Base-by-base conservation (phyloP, 2,329 filamentous ascomycete species). In the Fusarium sp. region DNA sequence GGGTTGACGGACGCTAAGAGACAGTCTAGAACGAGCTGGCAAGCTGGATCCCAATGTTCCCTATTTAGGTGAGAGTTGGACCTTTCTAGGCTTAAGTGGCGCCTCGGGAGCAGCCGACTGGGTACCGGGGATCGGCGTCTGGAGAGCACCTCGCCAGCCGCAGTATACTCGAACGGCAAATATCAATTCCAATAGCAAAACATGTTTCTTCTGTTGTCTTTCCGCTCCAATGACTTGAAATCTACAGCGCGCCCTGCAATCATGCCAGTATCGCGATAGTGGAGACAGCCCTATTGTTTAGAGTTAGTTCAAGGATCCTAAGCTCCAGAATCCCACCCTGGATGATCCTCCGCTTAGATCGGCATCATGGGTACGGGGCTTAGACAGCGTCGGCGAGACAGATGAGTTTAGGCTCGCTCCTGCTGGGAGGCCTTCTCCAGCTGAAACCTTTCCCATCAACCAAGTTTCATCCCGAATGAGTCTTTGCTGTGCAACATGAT, bases 51-150 rank as follows among this genome's bases (percentile, higher is more conserved):
- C 30, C 48, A 40, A 48, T 15, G 43, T 12, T 50, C 37, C 54
- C 23, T 31, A 47, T 39, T 27, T 30, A 36, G 37, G 55, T 40
- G 46, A 31, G 28, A 36, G 18, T 23, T 31, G 41, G 18, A 31
- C n/a, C 56, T 52, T 37, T 12, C 18, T 23, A 23, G 18, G 18
- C 18, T 23, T 23, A 23, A 28, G 28, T 43, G 43, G 48, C 43
- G 58, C 51, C 34, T 72, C 65, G 62, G 65, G 69, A 70, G 48
- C 54, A 57, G 31, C 65, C 69, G 58, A 67, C 41, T 48, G n/a
- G 46, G n/a, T 30, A 48, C 18, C 18, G 11, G 31, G 11, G 31
- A 34, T 51, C 18, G 18, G 18, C 30, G 47, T 34, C 16, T 23
- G 13, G 16, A 51, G 34, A 12, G 16, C 8, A 51, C 16, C 34